phyloP scores from a whole-genome alignment of 2,329 filamentous ascomycete genomes.

The Didymella segeticola region DNA sequence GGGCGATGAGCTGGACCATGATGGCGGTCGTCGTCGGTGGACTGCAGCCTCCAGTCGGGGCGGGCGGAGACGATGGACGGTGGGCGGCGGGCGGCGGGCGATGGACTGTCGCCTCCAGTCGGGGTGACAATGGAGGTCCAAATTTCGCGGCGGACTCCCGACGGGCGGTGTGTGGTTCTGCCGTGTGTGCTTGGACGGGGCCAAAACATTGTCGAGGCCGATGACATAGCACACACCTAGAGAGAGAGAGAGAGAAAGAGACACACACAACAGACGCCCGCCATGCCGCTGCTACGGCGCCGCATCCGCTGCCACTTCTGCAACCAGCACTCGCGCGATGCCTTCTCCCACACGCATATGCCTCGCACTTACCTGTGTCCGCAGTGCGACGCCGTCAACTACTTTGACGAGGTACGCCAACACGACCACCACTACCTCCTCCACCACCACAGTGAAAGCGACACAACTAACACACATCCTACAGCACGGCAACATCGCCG shows the following conservation, averaged over 20 bases:
- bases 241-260: too few species aligned
- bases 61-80: slow-evolving; percentile 31
- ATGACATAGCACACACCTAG: slow-evolving; percentile 20
- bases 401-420: slow-evolving; percentile 85
- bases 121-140: too few species aligned
- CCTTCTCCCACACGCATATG: slow-evolving; percentile 30
- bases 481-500: slow-evolving; percentile 88
- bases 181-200: neutral
- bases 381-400: slow-evolving; percentile 85
- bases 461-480: slow-evolving; percentile 5
- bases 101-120: too few species aligned
- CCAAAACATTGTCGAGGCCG: neutral
- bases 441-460: neutral
- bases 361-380: slow-evolving; percentile 47
- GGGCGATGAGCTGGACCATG: slow-evolving; percentile 36
- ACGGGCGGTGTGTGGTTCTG: slow-evolving; percentile 30
- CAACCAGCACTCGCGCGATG: slow-evolving; percentile 33
- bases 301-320: slow-evolving; percentile 47
- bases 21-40: too few species aligned
- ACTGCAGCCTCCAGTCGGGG: too few species aligned
- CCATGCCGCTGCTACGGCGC: slow-evolving; percentile 45
- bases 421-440: too few species aligned
- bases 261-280: slow-evolving; percentile 9
- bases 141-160: slow-evolving; percentile 12
- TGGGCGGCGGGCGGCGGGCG: neutral